Conservation (phyloP, 2,329 filamentous ascomycete genomes). For the Pseudomassariella vexata region DNA sequence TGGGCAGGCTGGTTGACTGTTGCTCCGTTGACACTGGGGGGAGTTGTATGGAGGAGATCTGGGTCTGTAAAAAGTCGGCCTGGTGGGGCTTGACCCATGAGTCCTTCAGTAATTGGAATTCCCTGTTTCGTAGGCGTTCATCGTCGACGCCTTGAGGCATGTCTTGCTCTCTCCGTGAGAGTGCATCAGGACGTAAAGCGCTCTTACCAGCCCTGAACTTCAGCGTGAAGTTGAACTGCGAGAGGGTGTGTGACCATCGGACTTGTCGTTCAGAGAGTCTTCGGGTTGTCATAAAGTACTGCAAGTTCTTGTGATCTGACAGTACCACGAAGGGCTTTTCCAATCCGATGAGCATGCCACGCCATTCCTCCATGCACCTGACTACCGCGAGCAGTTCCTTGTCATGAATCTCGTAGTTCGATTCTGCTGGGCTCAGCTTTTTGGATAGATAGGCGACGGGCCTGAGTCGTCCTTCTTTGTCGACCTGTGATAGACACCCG, state of each 20-base stretch:
- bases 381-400: slow-evolving; percentile 29
- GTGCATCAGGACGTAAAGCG: too few species aligned
- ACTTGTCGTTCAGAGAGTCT: slow-evolving; percentile 16
- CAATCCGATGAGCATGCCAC: slow-evolving; percentile 11
- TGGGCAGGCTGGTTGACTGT: too few species aligned
- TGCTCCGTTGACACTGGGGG: too few species aligned
- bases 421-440: slow-evolving; percentile 9
- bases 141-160: too few species aligned
- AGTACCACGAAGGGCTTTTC: slow-evolving; percentile 1
- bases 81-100: too few species aligned
- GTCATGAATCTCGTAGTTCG: slow-evolving; percentile 28
- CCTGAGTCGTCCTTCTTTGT: slow-evolving; percentile 3
- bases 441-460: slow-evolving; percentile 11
- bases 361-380: slow-evolving; percentile 15
- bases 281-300: slow-evolving; percentile 17
- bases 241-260: slow-evolving; percentile 15
- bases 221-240: slow-evolving; percentile 15
- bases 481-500: slow-evolving; percentile 1
- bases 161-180: too few species aligned
- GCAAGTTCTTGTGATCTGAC: slow-evolving; percentile 18
- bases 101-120: too few species aligned
- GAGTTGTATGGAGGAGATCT: too few species aligned
- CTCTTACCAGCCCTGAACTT: too few species aligned
- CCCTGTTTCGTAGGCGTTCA: too few species aligned
- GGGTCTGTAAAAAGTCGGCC: too few species aligned